These are phyloP conservation scores for Lenwebbia sp. DNA, from an alignment of 345 rosid species.

Conservation along the genomic window DNA sequence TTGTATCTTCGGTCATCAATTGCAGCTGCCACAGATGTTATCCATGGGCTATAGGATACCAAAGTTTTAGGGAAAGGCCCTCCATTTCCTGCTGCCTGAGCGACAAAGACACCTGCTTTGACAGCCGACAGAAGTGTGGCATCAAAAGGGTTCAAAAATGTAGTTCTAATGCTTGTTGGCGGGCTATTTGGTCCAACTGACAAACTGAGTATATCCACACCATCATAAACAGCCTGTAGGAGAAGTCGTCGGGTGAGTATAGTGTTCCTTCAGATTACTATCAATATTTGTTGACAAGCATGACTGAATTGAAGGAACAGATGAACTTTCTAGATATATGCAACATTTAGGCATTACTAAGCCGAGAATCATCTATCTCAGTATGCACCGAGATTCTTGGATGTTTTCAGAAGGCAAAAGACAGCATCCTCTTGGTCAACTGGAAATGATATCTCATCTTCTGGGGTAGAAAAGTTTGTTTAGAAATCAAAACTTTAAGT, in stretches of 20 bases:
- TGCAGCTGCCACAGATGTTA: constrained; percentile 93
- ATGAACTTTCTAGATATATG: not conserved
- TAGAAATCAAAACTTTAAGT: not conserved
- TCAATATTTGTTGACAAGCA: not conserved
- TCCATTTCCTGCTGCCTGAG: constrained; percentile 97
- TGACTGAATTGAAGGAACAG: not conserved
- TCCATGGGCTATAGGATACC: constrained; percentile 98
- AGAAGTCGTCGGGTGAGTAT: not conserved
- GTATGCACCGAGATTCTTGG: not conserved
- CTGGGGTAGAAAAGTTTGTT: not conserved
- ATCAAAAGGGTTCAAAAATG: constrained; percentile 91
- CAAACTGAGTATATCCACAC: constrained; percentile 92
- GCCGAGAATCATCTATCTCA: not conserved
- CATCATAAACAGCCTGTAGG: constrained; percentile 94
- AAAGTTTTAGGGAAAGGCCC: constrained; percentile 96
- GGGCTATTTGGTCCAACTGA: constrained; percentile 98
- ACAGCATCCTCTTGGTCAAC: not conserved
- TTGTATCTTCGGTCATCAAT: constrained; percentile 94
- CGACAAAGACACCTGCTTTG: constrained; percentile 96
- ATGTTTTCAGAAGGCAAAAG: not conserved
- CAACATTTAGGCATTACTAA: not conserved
- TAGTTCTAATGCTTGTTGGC: constrained; percentile 75
- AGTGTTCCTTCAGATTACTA: not conserved
- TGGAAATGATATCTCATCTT: not conserved
- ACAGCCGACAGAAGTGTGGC: constrained; percentile 94